A percentile compares a stretch with the other conserved stretches of the same genome.
phyloP scores from a whole-genome alignment of 2,329 filamentous ascomycete species.

The Penicillium freii region DNA sequence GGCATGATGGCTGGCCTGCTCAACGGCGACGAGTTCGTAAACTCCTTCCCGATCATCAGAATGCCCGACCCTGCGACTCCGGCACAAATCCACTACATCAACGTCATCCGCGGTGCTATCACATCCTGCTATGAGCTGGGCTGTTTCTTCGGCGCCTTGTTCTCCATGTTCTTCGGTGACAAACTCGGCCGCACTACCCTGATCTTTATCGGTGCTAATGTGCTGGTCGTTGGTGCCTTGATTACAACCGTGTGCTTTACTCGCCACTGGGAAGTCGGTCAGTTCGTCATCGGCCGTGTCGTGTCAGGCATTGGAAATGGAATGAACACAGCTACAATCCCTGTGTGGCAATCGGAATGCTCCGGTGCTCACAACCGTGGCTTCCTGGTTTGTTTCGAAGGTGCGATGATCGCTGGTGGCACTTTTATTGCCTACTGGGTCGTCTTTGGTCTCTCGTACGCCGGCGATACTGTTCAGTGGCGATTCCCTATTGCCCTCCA shows the following conservation, averaged over 20 bases:
- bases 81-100: slow-evolving; percentile 9
- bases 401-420: slow-evolving; percentile 34
- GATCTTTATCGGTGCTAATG: slow-evolving; percentile 54
- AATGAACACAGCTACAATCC: slow-evolving; percentile 34
- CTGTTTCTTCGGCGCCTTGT: slow-evolving; percentile 28
- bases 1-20: slow-evolving; percentile 25
- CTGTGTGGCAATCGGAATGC: slow-evolving; percentile 35
- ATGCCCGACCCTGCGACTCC: slow-evolving; percentile 32
- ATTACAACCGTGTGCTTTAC: slow-evolving; percentile 17
- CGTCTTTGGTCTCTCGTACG: slow-evolving; percentile 36
- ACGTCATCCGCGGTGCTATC: slow-evolving; percentile 49
- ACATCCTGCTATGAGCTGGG: slow-evolving; percentile 53
- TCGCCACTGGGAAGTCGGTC: slow-evolving; percentile 22
- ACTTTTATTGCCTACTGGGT: slow-evolving; percentile 38
- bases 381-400: slow-evolving; percentile 27
- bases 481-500: slow-evolving; percentile 50
- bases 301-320: slow-evolving; percentile 33
- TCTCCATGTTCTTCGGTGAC: slow-evolving; percentile 21
- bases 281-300: slow-evolving; percentile 36
- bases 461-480: slow-evolving; percentile 38
- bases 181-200: slow-evolving; percentile 34
- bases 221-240: slow-evolving; percentile 32
- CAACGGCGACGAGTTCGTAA: slow-evolving; percentile 18
- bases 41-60: slow-evolving; percentile 14
- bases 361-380: slow-evolving; percentile 27